Conservation (phyloP, 352 stramenopile genomes). For the Pythium rhizo-oryzae region DNA sequence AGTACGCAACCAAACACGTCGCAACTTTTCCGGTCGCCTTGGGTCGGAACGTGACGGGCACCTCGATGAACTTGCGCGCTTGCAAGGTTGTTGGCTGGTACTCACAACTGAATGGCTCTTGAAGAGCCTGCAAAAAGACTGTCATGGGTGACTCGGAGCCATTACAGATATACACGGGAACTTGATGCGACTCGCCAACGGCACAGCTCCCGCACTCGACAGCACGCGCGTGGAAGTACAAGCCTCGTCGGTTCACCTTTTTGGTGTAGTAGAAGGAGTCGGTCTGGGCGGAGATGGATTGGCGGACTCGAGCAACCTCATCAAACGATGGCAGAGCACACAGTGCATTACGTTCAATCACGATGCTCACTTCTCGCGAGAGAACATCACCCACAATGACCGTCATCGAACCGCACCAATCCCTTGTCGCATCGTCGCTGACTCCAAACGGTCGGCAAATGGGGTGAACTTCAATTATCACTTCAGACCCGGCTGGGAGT, state of each 20-base stretch:
- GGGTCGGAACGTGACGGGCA: constrained; percentile 73
- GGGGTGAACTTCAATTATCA: constrained; percentile 48
- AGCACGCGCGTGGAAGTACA: constrained; percentile 86
- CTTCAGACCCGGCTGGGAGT: constrained; percentile 47
- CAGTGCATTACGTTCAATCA: constrained; percentile 50
- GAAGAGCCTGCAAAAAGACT: constrained; percentile 80
- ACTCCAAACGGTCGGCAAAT: constrained; percentile 54
- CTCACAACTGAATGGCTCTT: constrained; percentile 72
- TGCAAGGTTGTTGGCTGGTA: constrained; percentile 84
- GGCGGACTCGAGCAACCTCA: constrained; percentile 57
- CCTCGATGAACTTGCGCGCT: constrained; percentile 83
- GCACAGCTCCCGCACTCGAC: constrained; percentile 80
- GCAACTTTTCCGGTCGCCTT: constrained; percentile 82
- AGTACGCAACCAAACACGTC: constrained; percentile 83
- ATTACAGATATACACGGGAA: constrained; percentile 88
- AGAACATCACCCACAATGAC: constrained; percentile 53
- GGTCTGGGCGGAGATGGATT: constrained; percentile 70
- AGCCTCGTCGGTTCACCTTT: constrained; percentile 60
- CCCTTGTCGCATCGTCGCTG: constrained; percentile 22
- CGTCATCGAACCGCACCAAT: constrained; percentile 69
- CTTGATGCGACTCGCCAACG: constrained; percentile 75
- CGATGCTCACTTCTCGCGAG: constrained; percentile 67
- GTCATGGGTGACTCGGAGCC: constrained; percentile 79
- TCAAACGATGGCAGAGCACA: constrained; percentile 55
- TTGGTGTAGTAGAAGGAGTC: constrained; percentile 90